A percentile compares a stretch with the other conserved stretches of the same genome.
Conservation (phyloP, 345 rosid species). For the Salix purpurea region DNA sequence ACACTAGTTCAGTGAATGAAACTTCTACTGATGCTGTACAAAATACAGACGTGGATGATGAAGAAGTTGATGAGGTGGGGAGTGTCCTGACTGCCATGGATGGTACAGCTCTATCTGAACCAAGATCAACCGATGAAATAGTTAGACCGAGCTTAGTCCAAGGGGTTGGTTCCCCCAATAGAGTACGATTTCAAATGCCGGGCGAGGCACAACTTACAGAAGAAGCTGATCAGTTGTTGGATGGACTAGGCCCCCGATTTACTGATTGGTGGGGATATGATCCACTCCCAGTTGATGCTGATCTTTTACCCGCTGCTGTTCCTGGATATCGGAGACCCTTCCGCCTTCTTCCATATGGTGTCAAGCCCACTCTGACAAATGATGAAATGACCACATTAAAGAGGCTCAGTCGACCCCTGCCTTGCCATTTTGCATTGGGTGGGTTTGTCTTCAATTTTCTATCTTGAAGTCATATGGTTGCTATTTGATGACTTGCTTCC, state of each 20-base stretch:
- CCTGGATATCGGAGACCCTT: constrained; percentile 80
- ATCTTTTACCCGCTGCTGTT: constrained; percentile 74
- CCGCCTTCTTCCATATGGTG: constrained; percentile 92
- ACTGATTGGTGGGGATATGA: constrained; percentile 95
- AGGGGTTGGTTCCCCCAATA: constrained; percentile 72
- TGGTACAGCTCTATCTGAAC: constrained; percentile 22
- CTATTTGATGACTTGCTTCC: constrained; percentile 16
- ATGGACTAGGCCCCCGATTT: constrained; percentile 88
- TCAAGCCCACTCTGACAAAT: constrained; percentile 66
- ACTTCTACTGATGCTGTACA: constrained; percentile 31
- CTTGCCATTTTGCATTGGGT: constrained; percentile 90
- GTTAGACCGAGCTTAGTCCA: constrained; percentile 36
- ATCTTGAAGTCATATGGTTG: constrained; percentile 5
- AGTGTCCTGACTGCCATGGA: constrained; percentile 16
- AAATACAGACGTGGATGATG: constrained; percentile 12
- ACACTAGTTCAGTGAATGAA: constrained; percentile 21
- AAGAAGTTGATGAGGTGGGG: constrained; percentile 24
- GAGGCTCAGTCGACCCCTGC: constrained; percentile 85
- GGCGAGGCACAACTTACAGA: constrained; percentile 71
- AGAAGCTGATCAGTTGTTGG: constrained; percentile 74
- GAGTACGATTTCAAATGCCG: constrained; percentile 73
- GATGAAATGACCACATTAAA: constrained; percentile 90
- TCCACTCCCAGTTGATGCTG: constrained; percentile 89
- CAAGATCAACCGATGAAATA: constrained; percentile 20
- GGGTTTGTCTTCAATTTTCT: constrained; percentile 17